Base-by-base conservation (phyloP, 768 basidiomycete species). In the Agaricus subrufescens region DNA sequence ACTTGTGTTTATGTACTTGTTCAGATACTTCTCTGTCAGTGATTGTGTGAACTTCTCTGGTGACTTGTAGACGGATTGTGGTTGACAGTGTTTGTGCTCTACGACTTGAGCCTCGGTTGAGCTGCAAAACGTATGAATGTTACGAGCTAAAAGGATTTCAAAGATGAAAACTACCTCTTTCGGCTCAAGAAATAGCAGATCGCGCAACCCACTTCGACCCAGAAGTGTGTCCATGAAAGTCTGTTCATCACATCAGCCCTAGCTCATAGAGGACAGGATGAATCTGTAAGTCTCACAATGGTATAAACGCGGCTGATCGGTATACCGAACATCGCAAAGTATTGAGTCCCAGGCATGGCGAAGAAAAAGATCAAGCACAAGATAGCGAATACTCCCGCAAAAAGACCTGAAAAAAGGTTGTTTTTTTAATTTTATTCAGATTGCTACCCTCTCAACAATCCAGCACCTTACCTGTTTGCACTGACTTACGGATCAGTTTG, bases 221-320 rank as follows among this genome's bases (percentile, higher is more conserved):
- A 62, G 51, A 9, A 61, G 59, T 3, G 63, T 61, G 38, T 62
- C 61, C 58, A 66, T 62, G 25, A 63, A 57, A n/a, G 63, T 62
- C 64, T 63, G 46, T 23, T 27, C 23, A 25, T 44, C 2, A 38
- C 10, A 12, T 58, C 14, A 45, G 25, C 25, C 23, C 3, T 14
- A 30, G 14, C 8, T 15, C 12, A 30, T 40, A 15, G 27, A 39
- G 23, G 46, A 47, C 29, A 31, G 4, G 9, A 25, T 31, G 26
- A 6, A 47, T 42, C 23, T 12, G 45, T 26, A 5, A 46, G 15
- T 25, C 59, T 49, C 37, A 65, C 72, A 47, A 71, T 72, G 14
- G 69, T 69, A 46, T 74, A 74, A 46, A 74, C 69, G 29, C 72
- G 69, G 31, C 72, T 68, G 38, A 73, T 65, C 4, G 71, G 69